A percentile compares a stretch with the other conserved stretches of the same genome.
Conservation (phyloP, 2,329 filamentous ascomycete species). For the Cytospora leucostoma region DNA sequence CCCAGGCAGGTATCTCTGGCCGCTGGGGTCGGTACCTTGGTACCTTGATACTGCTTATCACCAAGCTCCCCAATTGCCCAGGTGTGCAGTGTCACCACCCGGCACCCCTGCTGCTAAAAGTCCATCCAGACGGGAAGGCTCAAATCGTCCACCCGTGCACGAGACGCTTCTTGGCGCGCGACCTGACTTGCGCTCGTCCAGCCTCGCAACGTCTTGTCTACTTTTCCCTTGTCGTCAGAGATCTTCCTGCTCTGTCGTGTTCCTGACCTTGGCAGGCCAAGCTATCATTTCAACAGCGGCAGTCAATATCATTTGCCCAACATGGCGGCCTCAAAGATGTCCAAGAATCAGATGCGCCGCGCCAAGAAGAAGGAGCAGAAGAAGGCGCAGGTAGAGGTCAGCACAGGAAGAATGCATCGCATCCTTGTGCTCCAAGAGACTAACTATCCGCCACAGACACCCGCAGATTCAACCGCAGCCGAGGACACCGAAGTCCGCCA, state of each 20-base stretch:
- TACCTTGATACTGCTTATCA: background rate
- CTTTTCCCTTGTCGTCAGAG: background rate
- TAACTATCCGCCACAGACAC: constrained; percentile 30
- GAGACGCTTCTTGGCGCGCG: constrained; percentile 1
- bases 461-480: constrained; percentile 3
- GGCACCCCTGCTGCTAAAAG: background rate
- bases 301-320: constrained; percentile 33
- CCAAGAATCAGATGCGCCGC: constrained; percentile 91
- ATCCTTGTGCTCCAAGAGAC: constrained; percentile 19
- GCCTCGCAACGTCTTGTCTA: background rate
- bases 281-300: background rate
- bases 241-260: background rate
- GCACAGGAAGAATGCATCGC: constrained; percentile 10
- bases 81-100: background rate
- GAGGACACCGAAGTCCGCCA: constrained; percentile 26
- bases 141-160: background rate
- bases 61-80: background rate
- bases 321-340: constrained; percentile 72
- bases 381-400: constrained; percentile 60
- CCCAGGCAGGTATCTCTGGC: background rate
- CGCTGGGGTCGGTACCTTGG: too few species aligned
- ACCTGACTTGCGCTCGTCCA: background rate
- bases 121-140: background rate
- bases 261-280: background rate
- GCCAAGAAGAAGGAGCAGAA: constrained; percentile 95